Base-by-base conservation (phyloP, 371 early-diverging fungal genomes). In the Enteropsectra breve region DNA sequence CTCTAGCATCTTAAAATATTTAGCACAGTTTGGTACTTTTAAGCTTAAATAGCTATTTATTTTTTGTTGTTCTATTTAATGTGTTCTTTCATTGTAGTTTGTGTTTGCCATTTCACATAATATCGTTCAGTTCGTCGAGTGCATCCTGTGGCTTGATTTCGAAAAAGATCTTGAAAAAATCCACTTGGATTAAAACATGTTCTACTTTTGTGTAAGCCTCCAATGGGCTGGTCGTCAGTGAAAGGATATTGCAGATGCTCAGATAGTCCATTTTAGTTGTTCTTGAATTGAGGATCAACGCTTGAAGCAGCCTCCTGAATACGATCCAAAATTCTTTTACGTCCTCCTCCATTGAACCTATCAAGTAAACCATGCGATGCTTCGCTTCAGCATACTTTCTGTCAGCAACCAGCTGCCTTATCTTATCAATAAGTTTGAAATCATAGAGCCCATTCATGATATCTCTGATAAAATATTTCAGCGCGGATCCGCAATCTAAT, bases 381-480 rank as follows among this genome's bases (percentile, higher is more conserved):
- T 6, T 11, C 6, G 46, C 38, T 6, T 57, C 48, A 11, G 6
- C 8, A 11, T 43, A n/a, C 36, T 57, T 43, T 8, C 32, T 6
- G 18, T 26, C 48, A 18, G 8, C 6, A 43, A 57, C 54, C 18
- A 6, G 11, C 11, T 33, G 11, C n/a, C 6, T 6, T 6, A 57
- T 32, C 29, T 6, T 33, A 8, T 43, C 57, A 18, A 57, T 11
- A 13, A 6, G 46, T n/a, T 11, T 26, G n/a, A 8, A 6, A 57
- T 57, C 57, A 43, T 40, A 57, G 13, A 57, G 32, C 32, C 57
- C 57, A 43, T 57, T 26, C 32, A 57, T 18, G 21, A 40, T 11
- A 8, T 57, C 57, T 57, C 57, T 57, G 26, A 57, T 57, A 43
- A 40, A 57, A 8, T 6, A 57, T 21, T 57, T 57, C 6, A 57